Evolutionary conservation across 176 grass and related monocot species (phyloP).

Genomic region (Rhipidocladum racemiflorum): DNA sequence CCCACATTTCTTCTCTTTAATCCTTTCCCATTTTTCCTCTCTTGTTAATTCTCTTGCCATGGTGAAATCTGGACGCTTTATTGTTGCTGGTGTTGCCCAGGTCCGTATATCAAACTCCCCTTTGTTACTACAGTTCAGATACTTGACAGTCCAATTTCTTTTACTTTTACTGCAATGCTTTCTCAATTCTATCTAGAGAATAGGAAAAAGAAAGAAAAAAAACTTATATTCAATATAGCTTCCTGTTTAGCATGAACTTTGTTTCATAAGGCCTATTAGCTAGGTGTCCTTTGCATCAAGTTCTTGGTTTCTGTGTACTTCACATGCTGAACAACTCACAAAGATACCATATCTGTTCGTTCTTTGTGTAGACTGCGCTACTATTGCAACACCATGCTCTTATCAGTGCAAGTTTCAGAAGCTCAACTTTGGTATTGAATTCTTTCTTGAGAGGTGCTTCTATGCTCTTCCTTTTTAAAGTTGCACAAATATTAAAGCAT

Average conservation of each 20-base stretch:
- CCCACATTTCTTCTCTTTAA: too few relatives aligned
- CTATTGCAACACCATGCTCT: not conserved
- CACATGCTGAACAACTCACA: not conserved
- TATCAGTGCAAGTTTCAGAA: not conserved
- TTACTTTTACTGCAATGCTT: not conserved
- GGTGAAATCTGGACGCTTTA: conserved; percentile 71
- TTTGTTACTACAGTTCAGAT: not conserved
- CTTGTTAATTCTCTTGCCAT: conserved; percentile 73
- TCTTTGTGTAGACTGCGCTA: not conserved
- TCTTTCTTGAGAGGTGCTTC: too few relatives aligned
- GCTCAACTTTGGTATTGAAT: not conserved
- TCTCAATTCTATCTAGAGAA: not conserved
- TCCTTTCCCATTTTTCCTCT: too few relatives aligned
- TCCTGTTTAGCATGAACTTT: not conserved
- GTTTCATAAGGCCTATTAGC: not conserved
- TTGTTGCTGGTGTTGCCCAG: conserved; percentile 83
- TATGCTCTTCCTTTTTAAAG: too few relatives aligned
- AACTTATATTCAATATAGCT: not conserved
- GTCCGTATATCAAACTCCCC: conserved; percentile 29
- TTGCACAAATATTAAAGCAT: too few relatives aligned
- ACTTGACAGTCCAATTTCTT: not conserved
- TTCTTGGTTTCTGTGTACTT: not conserved
- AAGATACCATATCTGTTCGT: not conserved
- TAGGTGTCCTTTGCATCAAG: not conserved
- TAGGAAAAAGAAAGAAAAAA: not conserved